Evolutionary conservation across 1,139 yeast genomes (phyloP), one percentile per base, ranked within the genome.

Genomic region (Meyerozyma elateridarum): DNA sequence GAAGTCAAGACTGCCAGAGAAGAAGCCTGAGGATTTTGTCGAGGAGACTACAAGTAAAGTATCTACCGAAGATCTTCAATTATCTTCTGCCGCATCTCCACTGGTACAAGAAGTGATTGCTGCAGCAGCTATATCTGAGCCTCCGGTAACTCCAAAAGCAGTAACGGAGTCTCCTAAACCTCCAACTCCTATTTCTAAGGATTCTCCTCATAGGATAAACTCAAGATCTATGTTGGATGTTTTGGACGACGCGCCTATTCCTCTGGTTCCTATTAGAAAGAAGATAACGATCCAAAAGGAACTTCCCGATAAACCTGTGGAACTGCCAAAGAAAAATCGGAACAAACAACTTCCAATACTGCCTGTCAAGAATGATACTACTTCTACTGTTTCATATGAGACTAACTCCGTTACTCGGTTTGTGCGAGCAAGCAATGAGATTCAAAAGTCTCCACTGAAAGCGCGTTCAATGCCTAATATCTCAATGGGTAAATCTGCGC

Each of bases 191-290:
- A 29, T 33, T 12, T 25, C 33, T 15, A 29, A 33, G 20, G 30
- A 26, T 11, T 15, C 17, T 3, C 16, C 12, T 4, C 25, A 29
- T 11, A 17, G 15, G 12, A 13, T 9, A n/a, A 12, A 5, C 8
- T 13, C 30, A 8, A 26, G 20, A 12, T 41, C 45, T 4, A 33
- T 39, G 42, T 36, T 41, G 18, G 35, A 35, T 5, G 39, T 39
- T 7, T 40, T 38, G 4, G 38, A 38, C 12, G 41, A 36, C 12
- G 42, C n/a, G n/a, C n/a, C 38, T 28, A 37, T 35, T 20, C 20
- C 20, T 19, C 9, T 9, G 20, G 20, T 19, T 19, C 20, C 20
- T 9, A 19, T 19, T 19, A 19, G 20, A 19, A 8, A 8, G 20
- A n/a, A n/a, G n/a, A n/a, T n/a, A n/a, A n/a, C n/a, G n/a, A n/a